Conservation (phyloP, 306 rosid species). For the Cajanus cajan region DNA sequence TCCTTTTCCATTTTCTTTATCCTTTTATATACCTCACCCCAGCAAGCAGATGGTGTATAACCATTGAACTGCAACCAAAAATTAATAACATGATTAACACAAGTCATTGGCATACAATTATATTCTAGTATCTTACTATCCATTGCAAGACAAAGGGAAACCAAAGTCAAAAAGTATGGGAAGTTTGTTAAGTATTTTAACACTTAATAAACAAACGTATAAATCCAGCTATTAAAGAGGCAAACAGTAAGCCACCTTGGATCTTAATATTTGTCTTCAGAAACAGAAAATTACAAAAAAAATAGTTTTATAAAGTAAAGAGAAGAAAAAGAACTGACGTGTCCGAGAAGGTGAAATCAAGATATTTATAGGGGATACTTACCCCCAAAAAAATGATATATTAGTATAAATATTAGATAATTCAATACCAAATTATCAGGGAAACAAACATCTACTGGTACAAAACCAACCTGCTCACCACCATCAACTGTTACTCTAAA, state of each 20-base stretch:
- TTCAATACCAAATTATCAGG: conserved; percentile 4
- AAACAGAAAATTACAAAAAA: not conserved
- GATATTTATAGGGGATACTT: not conserved
- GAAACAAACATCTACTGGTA: not conserved
- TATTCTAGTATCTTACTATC: conserved; percentile 15
- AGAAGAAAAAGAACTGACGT: not conserved
- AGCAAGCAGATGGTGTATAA: conserved; percentile 84
- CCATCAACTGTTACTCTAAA: conserved; percentile 79
- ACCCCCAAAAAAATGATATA: not conserved
- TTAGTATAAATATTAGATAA: conserved; percentile 16
- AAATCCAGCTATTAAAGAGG: not conserved
- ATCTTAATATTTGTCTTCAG: not conserved
- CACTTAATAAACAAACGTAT: conserved; percentile 19
- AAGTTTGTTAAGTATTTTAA: not conserved
- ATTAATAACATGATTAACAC: conserved; percentile 15
- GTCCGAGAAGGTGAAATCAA: conserved; percentile 15
- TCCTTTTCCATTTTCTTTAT: conserved; percentile 53
- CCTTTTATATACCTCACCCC: conserved; percentile 79
- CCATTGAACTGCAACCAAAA: conserved; percentile 63
- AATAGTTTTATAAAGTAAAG: not conserved
- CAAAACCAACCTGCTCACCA: conserved; percentile 84
- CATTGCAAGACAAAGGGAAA: conserved; percentile 22
- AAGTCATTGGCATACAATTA: not conserved
- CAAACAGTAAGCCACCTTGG: not conserved
- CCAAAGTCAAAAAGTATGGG: not conserved